Evolutionary conservation across 2,329 filamentous ascomycete genomes (phyloP), one percentile per base, ranked within the genome.

Genomic region (Cladosporium colombiae): DNA sequence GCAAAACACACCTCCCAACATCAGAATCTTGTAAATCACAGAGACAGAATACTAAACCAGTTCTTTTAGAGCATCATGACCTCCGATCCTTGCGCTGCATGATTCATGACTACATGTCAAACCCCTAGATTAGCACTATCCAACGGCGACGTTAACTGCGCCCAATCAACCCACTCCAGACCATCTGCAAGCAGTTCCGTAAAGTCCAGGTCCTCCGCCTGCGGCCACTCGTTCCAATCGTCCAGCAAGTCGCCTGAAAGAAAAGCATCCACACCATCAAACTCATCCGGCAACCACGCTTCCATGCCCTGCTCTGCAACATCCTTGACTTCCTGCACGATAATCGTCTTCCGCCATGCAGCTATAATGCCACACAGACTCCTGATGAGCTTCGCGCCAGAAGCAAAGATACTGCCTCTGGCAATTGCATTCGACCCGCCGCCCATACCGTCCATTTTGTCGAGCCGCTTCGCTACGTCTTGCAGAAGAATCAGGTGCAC

Each of bases 11-110:
- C 96, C 66, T 78, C 76, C 61, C 80, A 80, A 66, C 85, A 87
- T 71, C 80, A 81, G 7, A 88, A 87, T 71, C 81, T 97, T 68
- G 85, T 90, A 65, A 79, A 77, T 72, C 91, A 93, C 80, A 82
- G 86, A 64, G 79, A 86, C 69, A 83, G 85, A 74, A 81, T 92
- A 67, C 74, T 86, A 18, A 72, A 76, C 58, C 75, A 73, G 67
- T 88, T 84, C 72, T 89, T 81, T 74, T 72, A 69, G 27, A 33
- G 18, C 7, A 5, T 57, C 31, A n/a, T 16, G 14, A 25, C 23
- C 5, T 11, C 23, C 37, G 3, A 57, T 11, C 6, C 13, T 14
- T 57, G 21, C 10, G 2, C 10, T 4, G 49, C 27, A 25, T 29
- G 14, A 52, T 29, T 18, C 27, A 31, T 44, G n/a, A 11, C 13